These are phyloP conservation scores for Aspergillus neoniger DNA, from an alignment of 2,329 filamentous ascomycete genomes.

Conservation along the genomic window DNA sequence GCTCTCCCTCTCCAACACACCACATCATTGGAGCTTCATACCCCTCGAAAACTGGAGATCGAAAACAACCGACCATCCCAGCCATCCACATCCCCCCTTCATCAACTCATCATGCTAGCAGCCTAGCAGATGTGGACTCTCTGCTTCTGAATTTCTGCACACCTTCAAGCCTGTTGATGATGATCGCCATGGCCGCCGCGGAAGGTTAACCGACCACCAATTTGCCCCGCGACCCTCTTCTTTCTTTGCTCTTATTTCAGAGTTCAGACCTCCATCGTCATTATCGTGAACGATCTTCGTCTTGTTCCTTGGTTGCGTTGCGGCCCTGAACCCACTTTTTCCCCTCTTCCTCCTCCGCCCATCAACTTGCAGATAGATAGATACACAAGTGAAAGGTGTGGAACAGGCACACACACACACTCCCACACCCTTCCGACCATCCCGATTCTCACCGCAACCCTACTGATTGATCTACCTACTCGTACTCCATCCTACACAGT, in stretches of 20 bases:
- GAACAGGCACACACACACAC: background rate
- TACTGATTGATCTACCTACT: too few species aligned
- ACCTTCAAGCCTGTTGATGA: background rate
- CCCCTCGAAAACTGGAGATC: background rate
- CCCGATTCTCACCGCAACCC: background rate
- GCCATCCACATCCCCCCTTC: too few species aligned
- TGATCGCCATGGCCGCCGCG: background rate
- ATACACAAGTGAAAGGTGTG: background rate
- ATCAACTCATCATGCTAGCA: background rate
- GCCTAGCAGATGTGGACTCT: background rate
- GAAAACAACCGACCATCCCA: too few species aligned
- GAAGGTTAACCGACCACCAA: slow-evolving; percentile 11
- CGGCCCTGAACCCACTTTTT: background rate
- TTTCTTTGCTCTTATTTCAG: background rate
- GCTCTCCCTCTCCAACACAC: too few species aligned
- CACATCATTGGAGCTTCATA: too few species aligned
- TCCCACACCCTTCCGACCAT: background rate
- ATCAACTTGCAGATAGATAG: too few species aligned
- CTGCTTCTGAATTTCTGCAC: background rate
- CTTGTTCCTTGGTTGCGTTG: background rate
- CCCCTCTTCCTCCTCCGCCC: background rate
- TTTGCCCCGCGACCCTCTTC: slow-evolving; percentile 2
- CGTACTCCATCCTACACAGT: too few species aligned
- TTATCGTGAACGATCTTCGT: slow-evolving; percentile 6
- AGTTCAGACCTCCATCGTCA: slow-evolving; percentile 3